Conservation (phyloP, 1,284 basidiomycete genomes). For the Xerocomus nothofagi region DNA sequence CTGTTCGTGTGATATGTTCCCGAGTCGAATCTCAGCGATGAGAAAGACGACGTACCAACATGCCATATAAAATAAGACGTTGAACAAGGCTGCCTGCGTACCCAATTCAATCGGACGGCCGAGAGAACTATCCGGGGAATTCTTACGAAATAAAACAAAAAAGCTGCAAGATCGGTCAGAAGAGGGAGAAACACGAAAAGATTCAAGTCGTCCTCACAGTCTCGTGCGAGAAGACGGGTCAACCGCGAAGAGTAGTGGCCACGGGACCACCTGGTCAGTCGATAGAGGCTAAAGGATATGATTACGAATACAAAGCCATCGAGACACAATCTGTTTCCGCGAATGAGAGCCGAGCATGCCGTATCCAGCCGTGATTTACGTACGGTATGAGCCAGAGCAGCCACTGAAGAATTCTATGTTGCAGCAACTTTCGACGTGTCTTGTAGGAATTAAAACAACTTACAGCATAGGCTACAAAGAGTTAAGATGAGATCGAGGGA, state of each 20-base stretch:
- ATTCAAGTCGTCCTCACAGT: slow-evolving; percentile 16
- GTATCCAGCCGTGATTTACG: background rate
- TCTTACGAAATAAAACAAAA: slow-evolving; percentile 24
- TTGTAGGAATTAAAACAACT: slow-evolving; percentile 1
- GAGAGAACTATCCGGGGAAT: too few species aligned
- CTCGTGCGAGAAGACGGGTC: slow-evolving; percentile 15
- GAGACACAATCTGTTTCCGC: slow-evolving; percentile 14
- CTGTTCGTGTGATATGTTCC: slow-evolving; percentile 1
- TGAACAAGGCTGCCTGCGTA: slow-evolving; percentile 17
- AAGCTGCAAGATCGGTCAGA: slow-evolving; percentile 6
- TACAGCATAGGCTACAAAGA: slow-evolving; percentile 11
- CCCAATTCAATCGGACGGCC: too few species aligned
- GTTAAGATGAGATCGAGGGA: background rate
- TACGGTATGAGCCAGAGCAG: slow-evolving; percentile 14
- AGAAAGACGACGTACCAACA: slow-evolving; percentile 19
- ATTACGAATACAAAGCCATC: slow-evolving; percentile 13
- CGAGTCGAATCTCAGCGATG: background rate
- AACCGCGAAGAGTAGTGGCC: slow-evolving; percentile 9
- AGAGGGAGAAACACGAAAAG: background rate
- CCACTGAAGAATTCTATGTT: slow-evolving; percentile 16
- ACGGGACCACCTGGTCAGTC: background rate
- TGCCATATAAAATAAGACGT: slow-evolving; percentile 9
- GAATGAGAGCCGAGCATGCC: background rate
- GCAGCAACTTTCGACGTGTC: background rate
- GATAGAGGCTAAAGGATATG: slow-evolving; percentile 9